phyloP scores from a whole-genome alignment of 805 yeast genomes.

The Metschnikowia matae region DNA sequence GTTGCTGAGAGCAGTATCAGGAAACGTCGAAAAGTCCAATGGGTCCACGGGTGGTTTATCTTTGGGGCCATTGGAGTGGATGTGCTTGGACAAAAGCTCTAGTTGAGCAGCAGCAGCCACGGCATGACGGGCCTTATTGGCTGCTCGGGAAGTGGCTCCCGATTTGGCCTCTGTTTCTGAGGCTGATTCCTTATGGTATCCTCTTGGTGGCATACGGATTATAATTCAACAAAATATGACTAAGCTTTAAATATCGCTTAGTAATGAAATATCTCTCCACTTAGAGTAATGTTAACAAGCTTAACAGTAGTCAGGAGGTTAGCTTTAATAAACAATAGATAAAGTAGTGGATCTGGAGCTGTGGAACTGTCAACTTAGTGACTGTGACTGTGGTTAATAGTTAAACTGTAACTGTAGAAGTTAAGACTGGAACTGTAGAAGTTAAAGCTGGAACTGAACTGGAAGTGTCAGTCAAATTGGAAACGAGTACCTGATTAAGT shows the following conservation, averaged over 20 bases:
- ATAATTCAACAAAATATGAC: too few species aligned
- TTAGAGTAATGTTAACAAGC: not conserved
- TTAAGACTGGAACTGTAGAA: too few species aligned
- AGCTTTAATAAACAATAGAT: not conserved
- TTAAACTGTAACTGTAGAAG: too few species aligned
- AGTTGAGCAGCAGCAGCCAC: conserved; percentile 67
- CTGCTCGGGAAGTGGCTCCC: conserved; percentile 32
- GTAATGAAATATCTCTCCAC: not conserved
- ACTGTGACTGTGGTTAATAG: too few species aligned
- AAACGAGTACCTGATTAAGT: too few species aligned
- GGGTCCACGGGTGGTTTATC: conserved; percentile 51
- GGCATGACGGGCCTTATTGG: conserved; percentile 57
- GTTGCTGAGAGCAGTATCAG: conserved; percentile 60
- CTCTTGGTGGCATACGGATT: conserved; percentile 15
- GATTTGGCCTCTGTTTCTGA: conserved; percentile 32
- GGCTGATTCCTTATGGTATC: conserved; percentile 30
- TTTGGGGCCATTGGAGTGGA: conserved; percentile 69
- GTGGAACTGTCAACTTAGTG: too few species aligned
- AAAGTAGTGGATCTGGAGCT: too few species aligned
- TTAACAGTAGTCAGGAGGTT: not conserved
- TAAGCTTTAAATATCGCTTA: too few species aligned
- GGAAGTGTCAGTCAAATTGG: too few species aligned
- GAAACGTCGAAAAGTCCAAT: conserved; percentile 63
- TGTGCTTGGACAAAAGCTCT: conserved; percentile 61
- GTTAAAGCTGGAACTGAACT: too few species aligned